These are phyloP conservation scores for Talaromyces sp. DNA, from an alignment of 2,329 filamentous ascomycete genomes.

Conservation along the genomic window DNA sequence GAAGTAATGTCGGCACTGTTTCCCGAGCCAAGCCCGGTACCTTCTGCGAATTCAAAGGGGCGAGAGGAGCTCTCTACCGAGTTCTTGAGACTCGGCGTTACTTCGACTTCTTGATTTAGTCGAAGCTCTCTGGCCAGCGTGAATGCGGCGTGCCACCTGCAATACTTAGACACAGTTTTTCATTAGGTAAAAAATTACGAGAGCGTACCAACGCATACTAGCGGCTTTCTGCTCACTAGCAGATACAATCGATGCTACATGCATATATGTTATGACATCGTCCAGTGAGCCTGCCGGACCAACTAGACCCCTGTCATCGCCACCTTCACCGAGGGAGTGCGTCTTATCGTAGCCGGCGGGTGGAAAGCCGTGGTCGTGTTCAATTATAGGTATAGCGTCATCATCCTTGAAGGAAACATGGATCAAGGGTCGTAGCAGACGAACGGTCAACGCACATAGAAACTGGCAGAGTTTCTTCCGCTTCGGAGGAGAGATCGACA, in stretches of 20 bases:
- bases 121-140: constrained; percentile 82
- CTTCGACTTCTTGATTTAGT: constrained; percentile 69
- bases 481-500: constrained; percentile 77
- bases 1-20: constrained; percentile 34
- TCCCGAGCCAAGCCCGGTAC: constrained; percentile 38
- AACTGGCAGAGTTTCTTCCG: constrained; percentile 83
- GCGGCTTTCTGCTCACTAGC: constrained; percentile 92
- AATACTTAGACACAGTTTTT: background rate
- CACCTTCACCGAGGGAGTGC: constrained; percentile 48
- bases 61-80: constrained; percentile 25
- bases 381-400: constrained; percentile 28
- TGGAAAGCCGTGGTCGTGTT: constrained; percentile 50
- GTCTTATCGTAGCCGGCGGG: constrained; percentile 67
- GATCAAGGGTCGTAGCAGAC: constrained; percentile 77
- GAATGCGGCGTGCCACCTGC: constrained; percentile 82
- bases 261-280: constrained; percentile 87
- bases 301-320: constrained; percentile 43
- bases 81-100: constrained; percentile 23
- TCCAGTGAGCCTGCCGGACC: constrained; percentile 68
- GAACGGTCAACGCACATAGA: constrained; percentile 77
- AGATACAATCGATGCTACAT: constrained; percentile 84
- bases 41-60: constrained; percentile 27
- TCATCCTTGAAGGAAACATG: constrained; percentile 60
- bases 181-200: background rate
- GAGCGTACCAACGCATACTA: constrained; percentile 68